These are phyloP conservation scores for Blastosporella zonata DNA, from an alignment of 1,284 basidiomycete genomes.

Conservation along the genomic window DNA sequence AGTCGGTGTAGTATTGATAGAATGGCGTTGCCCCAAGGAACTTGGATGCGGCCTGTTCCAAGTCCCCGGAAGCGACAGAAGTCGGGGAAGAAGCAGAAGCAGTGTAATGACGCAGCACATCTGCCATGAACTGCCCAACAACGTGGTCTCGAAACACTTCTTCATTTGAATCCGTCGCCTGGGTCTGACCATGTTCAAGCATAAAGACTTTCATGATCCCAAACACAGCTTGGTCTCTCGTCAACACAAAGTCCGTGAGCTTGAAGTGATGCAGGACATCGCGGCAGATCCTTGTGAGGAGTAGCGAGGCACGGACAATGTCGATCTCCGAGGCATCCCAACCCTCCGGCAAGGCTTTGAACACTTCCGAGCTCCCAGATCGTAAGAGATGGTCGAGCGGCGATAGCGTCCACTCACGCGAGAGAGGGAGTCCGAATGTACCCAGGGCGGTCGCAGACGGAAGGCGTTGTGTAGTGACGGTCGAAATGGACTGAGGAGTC, in stretches of 20 bases:
- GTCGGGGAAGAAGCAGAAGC: slow-evolving; percentile 25
- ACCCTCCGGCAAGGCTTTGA: slow-evolving; percentile 61
- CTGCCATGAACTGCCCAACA: slow-evolving; percentile 59
- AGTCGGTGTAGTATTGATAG: slow-evolving; percentile 93
- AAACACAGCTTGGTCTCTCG: slow-evolving; percentile 61
- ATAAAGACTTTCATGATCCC: slow-evolving; percentile 92
- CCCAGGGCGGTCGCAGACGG: slow-evolving; percentile 36
- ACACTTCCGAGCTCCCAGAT: slow-evolving; percentile 72
- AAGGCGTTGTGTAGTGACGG: slow-evolving; percentile 52
- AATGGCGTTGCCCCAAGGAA: slow-evolving; percentile 81
- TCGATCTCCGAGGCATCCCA: slow-evolving; percentile 86
- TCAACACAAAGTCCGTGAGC: slow-evolving; percentile 40
- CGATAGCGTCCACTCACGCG: slow-evolving; percentile 69
- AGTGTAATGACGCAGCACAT: slow-evolving; percentile 57
- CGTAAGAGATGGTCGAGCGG: slow-evolving; percentile 82
- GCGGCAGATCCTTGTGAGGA: slow-evolving; percentile 48
- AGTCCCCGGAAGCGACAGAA: slow-evolving; percentile 25
- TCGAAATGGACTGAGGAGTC: slow-evolving; percentile 52
- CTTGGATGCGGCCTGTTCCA: slow-evolving; percentile 59
- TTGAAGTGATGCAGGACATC: slow-evolving; percentile 43
- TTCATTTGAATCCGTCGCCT: slow-evolving; percentile 44
- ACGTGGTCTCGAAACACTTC: slow-evolving; percentile 71
- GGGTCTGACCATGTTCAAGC: slow-evolving; percentile 77
- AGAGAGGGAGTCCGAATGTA: slow-evolving; percentile 59
- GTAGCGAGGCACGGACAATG: slow-evolving; percentile 65